These are phyloP conservation scores for Jaltomata sinuosa DNA, from an alignment of 257 asterid genomes.

Conservation along the genomic window DNA sequence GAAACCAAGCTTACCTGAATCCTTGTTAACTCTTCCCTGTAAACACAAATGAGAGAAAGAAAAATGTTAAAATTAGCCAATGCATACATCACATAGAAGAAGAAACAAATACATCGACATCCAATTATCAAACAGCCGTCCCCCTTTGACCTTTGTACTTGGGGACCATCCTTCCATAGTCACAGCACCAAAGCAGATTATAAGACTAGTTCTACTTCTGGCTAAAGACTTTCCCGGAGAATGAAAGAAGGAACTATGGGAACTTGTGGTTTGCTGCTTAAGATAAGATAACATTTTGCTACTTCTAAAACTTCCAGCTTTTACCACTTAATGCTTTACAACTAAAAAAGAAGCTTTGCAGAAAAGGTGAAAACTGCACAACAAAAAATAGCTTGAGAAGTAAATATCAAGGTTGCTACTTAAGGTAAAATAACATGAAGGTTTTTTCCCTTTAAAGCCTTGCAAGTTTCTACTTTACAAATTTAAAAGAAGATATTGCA, in stretches of 20 bases:
- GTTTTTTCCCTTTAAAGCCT: not conserved
- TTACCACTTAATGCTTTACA: not conserved
- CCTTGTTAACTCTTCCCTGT: constrained; percentile 72
- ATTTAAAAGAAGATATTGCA: not conserved
- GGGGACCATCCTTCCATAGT: not conserved
- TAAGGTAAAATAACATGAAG: not conserved
- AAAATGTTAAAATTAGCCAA: not conserved
- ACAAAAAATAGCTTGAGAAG: not conserved
- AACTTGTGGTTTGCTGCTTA: not conserved
- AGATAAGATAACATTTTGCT: not conserved
- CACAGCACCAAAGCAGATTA: not conserved
- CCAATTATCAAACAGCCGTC: not conserved
- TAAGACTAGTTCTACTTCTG: not conserved
- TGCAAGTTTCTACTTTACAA: not conserved
- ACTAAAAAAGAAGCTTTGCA: not conserved
- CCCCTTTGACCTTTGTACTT: not conserved
- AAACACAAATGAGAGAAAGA: not conserved
- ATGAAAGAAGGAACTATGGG: not conserved
- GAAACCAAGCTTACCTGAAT: constrained; percentile 33
- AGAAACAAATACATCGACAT: not conserved
- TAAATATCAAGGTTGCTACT: not conserved
- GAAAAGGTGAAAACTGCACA: not conserved
- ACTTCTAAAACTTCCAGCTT: not conserved
- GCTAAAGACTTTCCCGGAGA: not conserved
- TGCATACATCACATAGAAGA: not conserved